A percentile compares a stretch with the other conserved stretches of the same genome.
Conservation (phyloP, 257 asterid species). For the Leptodermis oblonga region DNA sequence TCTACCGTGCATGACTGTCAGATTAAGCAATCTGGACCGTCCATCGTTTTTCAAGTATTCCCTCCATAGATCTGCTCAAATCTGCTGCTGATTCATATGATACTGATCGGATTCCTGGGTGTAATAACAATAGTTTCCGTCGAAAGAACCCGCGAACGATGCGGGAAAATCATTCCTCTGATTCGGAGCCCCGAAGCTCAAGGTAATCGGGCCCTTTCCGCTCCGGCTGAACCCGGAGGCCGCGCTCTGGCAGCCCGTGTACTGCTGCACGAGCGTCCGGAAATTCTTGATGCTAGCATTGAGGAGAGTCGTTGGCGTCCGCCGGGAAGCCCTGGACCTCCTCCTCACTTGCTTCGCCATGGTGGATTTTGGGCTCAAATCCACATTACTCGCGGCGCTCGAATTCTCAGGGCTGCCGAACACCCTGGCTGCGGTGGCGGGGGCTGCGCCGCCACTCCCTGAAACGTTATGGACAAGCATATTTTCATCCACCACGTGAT, state of each 20-base stretch:
- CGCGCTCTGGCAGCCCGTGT: conserved; percentile 45
- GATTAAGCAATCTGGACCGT: too few species aligned
- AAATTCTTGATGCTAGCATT: conserved; percentile 50
- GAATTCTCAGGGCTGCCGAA: conserved; percentile 22
- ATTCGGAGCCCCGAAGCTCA: conserved; percentile 34
- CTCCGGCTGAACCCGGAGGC: conserved; percentile 5
- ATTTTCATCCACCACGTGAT: neutral
- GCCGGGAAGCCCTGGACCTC: conserved; percentile 33
- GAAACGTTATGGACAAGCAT: neutral
- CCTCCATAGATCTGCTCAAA: conserved; percentile 3
- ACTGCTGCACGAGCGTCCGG: conserved; percentile 57
- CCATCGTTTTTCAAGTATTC: too few species aligned
- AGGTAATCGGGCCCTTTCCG: conserved; percentile 53
- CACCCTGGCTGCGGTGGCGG: neutral
- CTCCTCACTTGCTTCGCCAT: conserved; percentile 30
- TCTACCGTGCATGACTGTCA: too few species aligned
- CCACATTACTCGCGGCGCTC: neutral
- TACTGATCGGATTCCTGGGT: neutral
- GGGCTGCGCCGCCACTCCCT: neutral
- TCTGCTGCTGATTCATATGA: conserved; percentile 7
- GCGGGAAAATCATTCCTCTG: conserved; percentile 1
- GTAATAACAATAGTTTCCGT: neutral
- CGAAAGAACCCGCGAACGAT: neutral
- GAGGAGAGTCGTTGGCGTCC: conserved; percentile 43
- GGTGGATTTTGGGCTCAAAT: conserved; percentile 16